A percentile compares a stretch with the other conserved stretches of the same genome.
Evolutionary conservation across 768 basidiomycete species (phyloP).

Genomic region (Termitomyces sp.): DNA sequence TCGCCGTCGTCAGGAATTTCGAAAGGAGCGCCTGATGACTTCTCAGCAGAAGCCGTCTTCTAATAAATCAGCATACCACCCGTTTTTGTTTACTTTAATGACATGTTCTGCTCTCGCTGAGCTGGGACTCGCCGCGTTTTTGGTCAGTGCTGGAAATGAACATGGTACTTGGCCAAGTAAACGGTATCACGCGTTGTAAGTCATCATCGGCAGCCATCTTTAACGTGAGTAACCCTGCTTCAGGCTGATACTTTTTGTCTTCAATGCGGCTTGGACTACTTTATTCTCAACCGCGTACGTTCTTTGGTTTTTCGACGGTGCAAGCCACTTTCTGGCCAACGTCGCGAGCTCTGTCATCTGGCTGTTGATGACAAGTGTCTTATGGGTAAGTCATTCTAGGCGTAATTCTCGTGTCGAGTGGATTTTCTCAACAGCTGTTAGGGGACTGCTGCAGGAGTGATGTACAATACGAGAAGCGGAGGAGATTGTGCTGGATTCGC

Average conservation of each 20-base stretch:
- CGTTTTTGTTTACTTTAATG: conserved; percentile 59
- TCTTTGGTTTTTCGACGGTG: conserved; percentile 64
- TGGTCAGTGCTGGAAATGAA: conserved; percentile 66
- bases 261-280: conserved; percentile 71
- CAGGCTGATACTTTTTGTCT: conserved; percentile 54
- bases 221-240: background rate
- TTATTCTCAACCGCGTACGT: conserved; percentile 66
- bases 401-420: background rate
- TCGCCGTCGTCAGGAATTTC: background rate
- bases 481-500: conserved; percentile 50
- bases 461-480: conserved; percentile 58
- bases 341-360: conserved; percentile 74
- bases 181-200: conserved; percentile 62
- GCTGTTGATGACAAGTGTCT: conserved; percentile 53
- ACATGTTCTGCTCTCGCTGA: conserved; percentile 64
- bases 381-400: conserved; percentile 52
- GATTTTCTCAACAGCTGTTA: conserved; percentile 18
- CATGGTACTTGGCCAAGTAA: conserved; percentile 52
- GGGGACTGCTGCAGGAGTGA: conserved; percentile 64
- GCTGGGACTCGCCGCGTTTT: conserved; percentile 67
- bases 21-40: conserved; percentile 7
- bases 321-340: conserved; percentile 64
- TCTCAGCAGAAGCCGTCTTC: conserved; percentile 24
- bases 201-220: conserved; percentile 5
- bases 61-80: conserved; percentile 52